These are phyloP conservation scores for Suillus sp. DNA, from an alignment of 768 basidiomycete genomes.

Conservation along the genomic window DNA sequence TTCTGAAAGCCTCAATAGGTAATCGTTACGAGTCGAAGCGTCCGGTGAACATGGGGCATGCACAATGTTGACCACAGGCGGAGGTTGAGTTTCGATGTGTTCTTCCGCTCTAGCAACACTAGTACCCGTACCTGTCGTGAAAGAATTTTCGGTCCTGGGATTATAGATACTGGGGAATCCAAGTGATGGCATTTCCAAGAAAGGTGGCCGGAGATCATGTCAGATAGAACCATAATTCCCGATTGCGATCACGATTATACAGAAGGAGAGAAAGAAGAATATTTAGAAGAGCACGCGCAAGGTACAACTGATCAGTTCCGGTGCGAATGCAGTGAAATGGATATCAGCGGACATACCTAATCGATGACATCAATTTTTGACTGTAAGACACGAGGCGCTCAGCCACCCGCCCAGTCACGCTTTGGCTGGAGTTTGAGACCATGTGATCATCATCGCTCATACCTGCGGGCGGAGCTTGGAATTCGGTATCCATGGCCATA, in stretches of 20 bases:
- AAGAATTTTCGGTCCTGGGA: slow-evolving; percentile 20
- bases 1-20: slow-evolving; percentile 49
- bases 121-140: slow-evolving; percentile 13
- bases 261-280: slow-evolving; percentile 22
- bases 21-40: slow-evolving; percentile 2
- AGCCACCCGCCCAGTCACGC: slow-evolving; percentile 41
- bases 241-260: slow-evolving; percentile 15
- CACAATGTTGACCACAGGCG: neutral
- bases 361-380: slow-evolving; percentile 45
- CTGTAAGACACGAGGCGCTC: slow-evolving; percentile 52
- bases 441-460: slow-evolving; percentile 33
- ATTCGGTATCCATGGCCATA: slow-evolving; percentile 18
- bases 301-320: slow-evolving; percentile 31
- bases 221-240: slow-evolving; percentile 15
- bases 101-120: slow-evolving; percentile 18
- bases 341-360: slow-evolving; percentile 43
- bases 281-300: slow-evolving; percentile 19
- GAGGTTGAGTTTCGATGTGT: slow-evolving; percentile 13
- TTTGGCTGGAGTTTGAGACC: slow-evolving; percentile 23
- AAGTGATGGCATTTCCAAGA: slow-evolving; percentile 19
- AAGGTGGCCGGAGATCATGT: slow-evolving; percentile 24
- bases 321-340: slow-evolving; percentile 21
- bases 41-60: slow-evolving; percentile 5
- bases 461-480: slow-evolving; percentile 22
- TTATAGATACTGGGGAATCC: slow-evolving; percentile 34